A percentile compares a stretch with the other conserved stretches of the same genome.
These are phyloP conservation scores for Crucibulum laeve DNA, from an alignment of 768 basidiomycete genomes.

Conservation along the genomic window DNA sequence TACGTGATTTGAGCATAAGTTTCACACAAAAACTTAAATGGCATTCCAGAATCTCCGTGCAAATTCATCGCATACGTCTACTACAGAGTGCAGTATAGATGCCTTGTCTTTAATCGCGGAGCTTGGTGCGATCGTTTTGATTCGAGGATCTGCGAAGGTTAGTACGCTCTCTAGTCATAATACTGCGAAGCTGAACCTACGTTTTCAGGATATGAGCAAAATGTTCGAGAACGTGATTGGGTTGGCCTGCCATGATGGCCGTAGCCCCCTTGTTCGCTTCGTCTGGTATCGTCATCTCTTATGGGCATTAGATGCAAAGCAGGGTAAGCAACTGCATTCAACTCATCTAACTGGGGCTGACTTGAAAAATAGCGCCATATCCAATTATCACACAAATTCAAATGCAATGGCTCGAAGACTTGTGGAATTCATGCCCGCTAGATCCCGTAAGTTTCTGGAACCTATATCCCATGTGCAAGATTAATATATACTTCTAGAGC, in stretches of 20 bases:
- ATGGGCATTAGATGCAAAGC: constrained; percentile 39
- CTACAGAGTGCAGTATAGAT: neutral
- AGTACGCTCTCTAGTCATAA: neutral
- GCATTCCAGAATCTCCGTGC: too few relatives aligned
- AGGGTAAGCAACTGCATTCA: constrained; percentile 29
- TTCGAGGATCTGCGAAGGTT: constrained; percentile 2
- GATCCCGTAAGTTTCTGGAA: constrained; percentile 17
- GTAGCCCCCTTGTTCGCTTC: constrained; percentile 36
- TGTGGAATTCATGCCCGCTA: constrained; percentile 34
- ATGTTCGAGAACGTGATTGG: constrained; percentile 31
- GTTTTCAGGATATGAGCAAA: neutral
- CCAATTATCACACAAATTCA: constrained; percentile 26
- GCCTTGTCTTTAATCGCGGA: neutral
- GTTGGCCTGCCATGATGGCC: constrained; percentile 27
- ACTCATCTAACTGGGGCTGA: neutral
- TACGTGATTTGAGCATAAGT: neutral
- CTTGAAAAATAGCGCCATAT: neutral
- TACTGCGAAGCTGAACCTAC: neutral
- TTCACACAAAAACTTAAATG: too few relatives aligned
- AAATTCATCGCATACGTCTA: neutral
- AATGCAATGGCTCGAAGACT: constrained; percentile 44
- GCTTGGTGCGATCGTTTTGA: neutral
- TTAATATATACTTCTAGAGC: constrained; percentile 11
- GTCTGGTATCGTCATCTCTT: constrained; percentile 52
- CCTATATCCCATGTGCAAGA: constrained; percentile 6